Base-by-base conservation (phyloP, 2,329 filamentous ascomycete species). In the Colletotrichum higginsianum region DNA sequence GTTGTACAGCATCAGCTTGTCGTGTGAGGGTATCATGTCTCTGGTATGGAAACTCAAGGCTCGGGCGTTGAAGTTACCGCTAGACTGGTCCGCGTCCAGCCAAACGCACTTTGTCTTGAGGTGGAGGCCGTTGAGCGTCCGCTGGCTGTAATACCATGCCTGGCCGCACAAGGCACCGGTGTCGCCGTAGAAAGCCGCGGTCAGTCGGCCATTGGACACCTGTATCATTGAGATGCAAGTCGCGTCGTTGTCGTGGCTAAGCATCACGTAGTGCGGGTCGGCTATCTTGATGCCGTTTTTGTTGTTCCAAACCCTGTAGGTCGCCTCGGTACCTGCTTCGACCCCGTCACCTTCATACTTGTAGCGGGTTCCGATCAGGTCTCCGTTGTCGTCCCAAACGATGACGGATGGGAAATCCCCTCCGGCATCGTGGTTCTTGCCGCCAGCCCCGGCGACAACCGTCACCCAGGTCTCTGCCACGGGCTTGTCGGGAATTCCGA, bases 11-110 rank as follows among this genome's bases (percentile, higher is more conserved):
- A 16, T 47, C 9, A 75, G 46, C 49, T 72, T 73, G 44, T 76
- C 73, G 4, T 47, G 15, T 7, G 67, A 26, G 15, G 64, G 67
- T 15, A 71, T 52, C 64, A 76, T 73, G 58, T 76, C 75, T n/a
- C 64, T 71, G n/a, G 75, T 30, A 40, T 76, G 75, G 62, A 75
- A 75, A 61, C 73, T 76, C 52, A 76, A 56, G n/a, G 75, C 73
- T 30, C 67, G 71, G 42, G 75, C 71, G 55, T 76, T 75, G 12
- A 72, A 68, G 30, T 18, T 35, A 4, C n/a, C 11, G 16, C 40
- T 26, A 2, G 35, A 26, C 15, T 38, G 52, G 15, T 69, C 44
- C 8, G 18, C 23, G 35, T 69, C 61, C n/a, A 69, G 13, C 66
- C 66, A 69, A 3, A 65, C 66, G 23, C 76, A 77, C 23, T 71